A percentile compares a stretch with the other conserved stretches of the same genome.
phyloP scores from a whole-genome alignment of 495 filamentous ascomycete species.

The Penicillium dipodomyicola region DNA sequence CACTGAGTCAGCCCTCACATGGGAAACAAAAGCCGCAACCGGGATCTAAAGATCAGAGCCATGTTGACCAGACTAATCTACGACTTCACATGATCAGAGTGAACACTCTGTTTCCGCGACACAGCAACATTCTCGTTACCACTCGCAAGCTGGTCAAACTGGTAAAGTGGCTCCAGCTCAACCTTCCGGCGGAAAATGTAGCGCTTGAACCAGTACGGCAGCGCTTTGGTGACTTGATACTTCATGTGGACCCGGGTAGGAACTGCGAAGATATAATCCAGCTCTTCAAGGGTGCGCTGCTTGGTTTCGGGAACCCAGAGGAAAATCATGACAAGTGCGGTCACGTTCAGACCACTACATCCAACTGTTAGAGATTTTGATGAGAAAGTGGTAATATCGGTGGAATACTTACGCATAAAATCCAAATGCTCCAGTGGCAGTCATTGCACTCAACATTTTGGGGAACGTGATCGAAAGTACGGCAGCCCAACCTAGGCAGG shows the following conservation, averaged over 20 bases:
- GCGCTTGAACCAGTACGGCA: slow-evolving; percentile 70
- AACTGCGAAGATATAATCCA: slow-evolving; percentile 81
- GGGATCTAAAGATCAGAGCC: not conserved
- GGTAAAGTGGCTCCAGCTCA: slow-evolving; percentile 61
- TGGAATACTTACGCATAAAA: slow-evolving; percentile 44
- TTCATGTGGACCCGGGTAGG: slow-evolving; percentile 59
- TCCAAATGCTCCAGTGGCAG: slow-evolving; percentile 50
- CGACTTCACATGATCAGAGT: slow-evolving; percentile 6
- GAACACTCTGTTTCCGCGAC: slow-evolving; percentile 5
- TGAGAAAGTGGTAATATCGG: not conserved
- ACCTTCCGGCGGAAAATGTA: slow-evolving; percentile 60
- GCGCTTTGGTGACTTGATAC: slow-evolving; percentile 61
- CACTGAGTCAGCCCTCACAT: not conserved
- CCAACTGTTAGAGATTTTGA: slow-evolving; percentile 23
- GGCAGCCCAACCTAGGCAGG: slow-evolving; percentile 70
- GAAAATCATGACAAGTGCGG: slow-evolving; percentile 69
- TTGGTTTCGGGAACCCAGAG: slow-evolving; percentile 78
- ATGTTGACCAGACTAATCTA: not conserved
- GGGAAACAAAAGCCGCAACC: not conserved
- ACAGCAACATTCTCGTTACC: not conserved
- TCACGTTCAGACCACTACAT: slow-evolving; percentile 61
- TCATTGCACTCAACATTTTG: slow-evolving; percentile 57
- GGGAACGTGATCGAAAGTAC: slow-evolving; percentile 70
- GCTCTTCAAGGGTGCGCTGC: slow-evolving; percentile 75
- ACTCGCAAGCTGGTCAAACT: slow-evolving; percentile 45